Conservation (phyloP, 2,329 filamentous ascomycete species). For the Hypoxylon sp. region DNA sequence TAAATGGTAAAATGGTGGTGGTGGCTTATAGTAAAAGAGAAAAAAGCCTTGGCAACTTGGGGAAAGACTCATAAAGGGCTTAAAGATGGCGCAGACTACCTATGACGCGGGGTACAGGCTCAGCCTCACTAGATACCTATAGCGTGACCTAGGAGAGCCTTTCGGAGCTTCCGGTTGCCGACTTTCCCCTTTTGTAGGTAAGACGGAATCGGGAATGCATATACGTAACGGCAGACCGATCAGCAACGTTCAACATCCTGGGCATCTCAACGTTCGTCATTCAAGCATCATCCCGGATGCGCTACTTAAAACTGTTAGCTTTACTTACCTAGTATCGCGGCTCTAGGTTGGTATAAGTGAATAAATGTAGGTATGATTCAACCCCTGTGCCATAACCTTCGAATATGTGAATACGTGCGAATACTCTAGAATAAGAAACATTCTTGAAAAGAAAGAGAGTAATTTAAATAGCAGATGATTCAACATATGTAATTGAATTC, state of each 20-base stretch:
- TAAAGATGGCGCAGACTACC: constrained; percentile 19
- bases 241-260: constrained; percentile 10
- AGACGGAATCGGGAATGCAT: neutral
- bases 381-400: constrained; percentile 13
- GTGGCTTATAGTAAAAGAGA: constrained; percentile 13
- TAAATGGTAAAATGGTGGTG: neutral
- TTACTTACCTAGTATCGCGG: neutral
- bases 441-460: neutral
- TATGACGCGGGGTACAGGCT: constrained; percentile 20
- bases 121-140: constrained; percentile 20
- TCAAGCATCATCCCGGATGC: constrained; percentile 30
- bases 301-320: neutral
- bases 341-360: constrained; percentile 3
- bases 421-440: constrained; percentile 4
- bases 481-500: constrained; percentile 27
- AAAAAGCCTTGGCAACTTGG: constrained; percentile 2
- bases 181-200: neutral
- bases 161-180: constrained; percentile 14
- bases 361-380: constrained; percentile 10
- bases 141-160: neutral
- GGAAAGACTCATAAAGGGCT: constrained; percentile 1
- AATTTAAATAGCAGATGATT: constrained; percentile 14
- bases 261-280: constrained; percentile 19
- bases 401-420: constrained; percentile 3
- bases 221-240: constrained; percentile 12